phyloP scores from a whole-genome alignment of 345 rosid species.

The Citrus maxima region DNA sequence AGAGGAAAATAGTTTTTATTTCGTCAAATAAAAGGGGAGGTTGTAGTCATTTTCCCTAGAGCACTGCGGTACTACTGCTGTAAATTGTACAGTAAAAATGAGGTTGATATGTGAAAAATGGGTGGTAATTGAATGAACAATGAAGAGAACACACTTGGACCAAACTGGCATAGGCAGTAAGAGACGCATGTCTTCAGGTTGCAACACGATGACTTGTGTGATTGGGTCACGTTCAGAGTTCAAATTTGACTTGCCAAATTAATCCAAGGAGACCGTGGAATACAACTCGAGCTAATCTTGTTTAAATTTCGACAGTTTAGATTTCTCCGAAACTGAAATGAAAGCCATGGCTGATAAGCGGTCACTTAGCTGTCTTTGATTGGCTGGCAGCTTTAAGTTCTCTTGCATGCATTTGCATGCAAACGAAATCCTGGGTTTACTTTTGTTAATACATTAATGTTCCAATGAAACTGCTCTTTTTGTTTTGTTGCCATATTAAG shows the following conservation, averaged over 20 bases:
- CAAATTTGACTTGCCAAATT: not conserved
- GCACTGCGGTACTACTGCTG: not conserved
- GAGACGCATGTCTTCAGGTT: not conserved
- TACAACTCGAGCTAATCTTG: not conserved
- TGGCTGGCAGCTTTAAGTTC: not conserved
- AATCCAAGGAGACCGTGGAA: not conserved
- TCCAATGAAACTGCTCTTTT: not conserved
- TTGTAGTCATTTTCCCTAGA: not conserved
- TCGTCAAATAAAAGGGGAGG: not conserved
- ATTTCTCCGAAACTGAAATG: not conserved
- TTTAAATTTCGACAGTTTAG: not conserved
- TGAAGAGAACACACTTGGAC: not conserved
- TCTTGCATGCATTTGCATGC: not conserved
- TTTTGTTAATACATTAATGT: not conserved
- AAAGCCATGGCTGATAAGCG: not conserved
- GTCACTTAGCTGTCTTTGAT: not conserved
- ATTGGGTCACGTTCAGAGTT: not conserved
- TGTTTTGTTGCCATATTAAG: not conserved
- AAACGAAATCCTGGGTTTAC: not conserved
- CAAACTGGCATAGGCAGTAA: not conserved
- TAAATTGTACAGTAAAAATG: not conserved
- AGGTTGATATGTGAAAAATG: not conserved
- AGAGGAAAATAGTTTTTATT: too few species aligned
- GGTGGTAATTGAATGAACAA: not conserved
- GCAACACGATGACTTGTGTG: not conserved